Conservation (phyloP, 2,329 filamentous ascomycete genomes). For the Sarocladium strictum region DNA sequence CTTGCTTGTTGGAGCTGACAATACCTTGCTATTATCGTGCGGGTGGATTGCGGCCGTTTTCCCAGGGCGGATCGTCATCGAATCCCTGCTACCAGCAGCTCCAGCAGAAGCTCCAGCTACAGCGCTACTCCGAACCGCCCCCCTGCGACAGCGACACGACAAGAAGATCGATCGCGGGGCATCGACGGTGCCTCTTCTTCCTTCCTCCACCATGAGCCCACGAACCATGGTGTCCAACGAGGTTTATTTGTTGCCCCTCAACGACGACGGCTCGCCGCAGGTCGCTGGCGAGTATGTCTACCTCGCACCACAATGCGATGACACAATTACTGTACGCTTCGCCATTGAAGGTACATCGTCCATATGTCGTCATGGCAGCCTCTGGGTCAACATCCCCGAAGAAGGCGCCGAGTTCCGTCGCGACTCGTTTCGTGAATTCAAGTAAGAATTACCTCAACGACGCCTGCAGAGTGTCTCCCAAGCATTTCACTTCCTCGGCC, state of each 20-base stretch:
- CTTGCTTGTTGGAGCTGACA: neutral
- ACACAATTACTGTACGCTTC: slow-evolving; percentile 79
- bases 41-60: slow-evolving; percentile 3
- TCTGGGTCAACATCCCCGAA: slow-evolving; percentile 94
- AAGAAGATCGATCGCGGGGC: slow-evolving; percentile 11
- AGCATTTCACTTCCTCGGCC: neutral
- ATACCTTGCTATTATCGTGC: neutral
- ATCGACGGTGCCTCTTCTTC: slow-evolving; percentile 16
- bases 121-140: slow-evolving; percentile 7
- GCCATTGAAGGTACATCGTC: slow-evolving; percentile 92
- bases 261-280: slow-evolving; percentile 87
- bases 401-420: slow-evolving; percentile 71
- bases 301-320: slow-evolving; percentile 65
- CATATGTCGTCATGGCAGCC: slow-evolving; percentile 86
- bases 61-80: slow-evolving; percentile 3
- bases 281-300: slow-evolving; percentile 89
- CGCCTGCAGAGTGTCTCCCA: neutral
- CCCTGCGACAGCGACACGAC: slow-evolving; percentile 1
- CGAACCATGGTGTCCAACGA: slow-evolving; percentile 60
- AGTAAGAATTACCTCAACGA: slow-evolving; percentile 49
- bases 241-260: slow-evolving; percentile 84
- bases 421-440: slow-evolving; percentile 78
- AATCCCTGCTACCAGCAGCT: neutral
- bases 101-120: slow-evolving; percentile 6
- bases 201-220: slow-evolving; percentile 45